Base-by-base conservation (phyloP, 306 rosid species). In the Ziziphus jujuba region DNA sequence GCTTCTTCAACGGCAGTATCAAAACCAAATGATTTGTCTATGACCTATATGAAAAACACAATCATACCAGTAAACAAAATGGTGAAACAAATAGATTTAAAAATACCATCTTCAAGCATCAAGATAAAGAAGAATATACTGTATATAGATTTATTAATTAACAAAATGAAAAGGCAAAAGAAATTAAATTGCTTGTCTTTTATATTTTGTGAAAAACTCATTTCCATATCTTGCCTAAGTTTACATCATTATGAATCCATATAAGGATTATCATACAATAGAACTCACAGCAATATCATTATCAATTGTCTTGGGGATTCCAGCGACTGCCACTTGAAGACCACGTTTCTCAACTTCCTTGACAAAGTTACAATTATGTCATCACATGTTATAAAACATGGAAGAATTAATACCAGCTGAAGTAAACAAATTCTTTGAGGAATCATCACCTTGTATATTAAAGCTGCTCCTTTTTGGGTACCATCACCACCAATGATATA, bases 1-100 rank as follows among this genome's bases (percentile, higher is more conserved):
- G 98, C 97, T 90, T 92, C 98, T 84, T 92, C 96, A 69, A 90
- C 98, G 57, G 97, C 97, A 69, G 97, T 89, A 70, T 92, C 98
- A 75, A 92, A 92, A 64, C 98, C 98, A 86, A 92, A 92, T 70
- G 98, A 89, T 79, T 80, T 92, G 87, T 92, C 98, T 78, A 92
- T 92, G 69, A 92, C 98, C 98, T 92, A 71, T 68, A 77, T 36
- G 71, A 79, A 80, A 33, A 63, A n/a, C 17, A 54, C 28, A 47
- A 74, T 59, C 72, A 50, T 57, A 44, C 36, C 56, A 59, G 70
- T 53, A 31, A 45, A 35, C 58, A 44, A 63, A 35, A 15, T 6
- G 4, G 20, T 43, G 51, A 21, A 13, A 24, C 25, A 31, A 56
- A 57, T 2, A 43, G 0, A 23, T 56, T 25, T 23, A 34, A 12